Evolutionary conservation across 345 rosid genomes (phyloP), one percentile per base, ranked within the genome.

Genomic region (Eucalyptus erythrocorys): DNA sequence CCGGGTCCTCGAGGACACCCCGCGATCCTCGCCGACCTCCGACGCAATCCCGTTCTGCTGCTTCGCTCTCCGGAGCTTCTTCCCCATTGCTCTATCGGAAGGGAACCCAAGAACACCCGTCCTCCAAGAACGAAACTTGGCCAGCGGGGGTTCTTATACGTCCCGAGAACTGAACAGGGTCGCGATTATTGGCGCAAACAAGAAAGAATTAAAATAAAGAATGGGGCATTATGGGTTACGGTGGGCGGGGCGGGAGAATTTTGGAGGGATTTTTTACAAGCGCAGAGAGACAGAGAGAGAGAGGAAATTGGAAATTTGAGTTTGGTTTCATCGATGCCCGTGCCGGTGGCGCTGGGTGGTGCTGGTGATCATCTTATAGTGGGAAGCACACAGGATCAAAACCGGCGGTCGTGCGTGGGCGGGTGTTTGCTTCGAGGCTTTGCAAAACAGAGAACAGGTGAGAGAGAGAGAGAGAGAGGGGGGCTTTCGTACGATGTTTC

Each of bases 191-290:
- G 85, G 45, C 51, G 68, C 57, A 34, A 42, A 45, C 16, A 45
- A 24, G 48, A 10, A 50, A 32, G 64, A 79, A 87, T 40, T 68
- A 24, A 42, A 19, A 32, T 79, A 40, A 71, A 53, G 61, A 48
- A 40, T 14, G 15, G 37, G 22, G 76, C 79, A 32, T 61, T 87
- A 32, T 40, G 84, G 84, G 7, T 40, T 79, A 87, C 89, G 32
- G 89, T 87, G 89, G 85, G 64, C 66, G 64, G 48, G 89, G 89
- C 89, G 89, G 89, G 89, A 79, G 40, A 87, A 50, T 87, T 87
- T 87, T 71, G 89, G 89, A 87, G 89, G 86, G 86, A 81, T 68
- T 50, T 87, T 43, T 19, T 15, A 55, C 61, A 13, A 27, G 45
- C 80, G 9, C 53, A 16, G 42, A n/a, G 42, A 32, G 26, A 48